Conservation (phyloP, 495 filamentous ascomycete genomes). For the Aspergillus sclerotiicarbonarius region DNA sequence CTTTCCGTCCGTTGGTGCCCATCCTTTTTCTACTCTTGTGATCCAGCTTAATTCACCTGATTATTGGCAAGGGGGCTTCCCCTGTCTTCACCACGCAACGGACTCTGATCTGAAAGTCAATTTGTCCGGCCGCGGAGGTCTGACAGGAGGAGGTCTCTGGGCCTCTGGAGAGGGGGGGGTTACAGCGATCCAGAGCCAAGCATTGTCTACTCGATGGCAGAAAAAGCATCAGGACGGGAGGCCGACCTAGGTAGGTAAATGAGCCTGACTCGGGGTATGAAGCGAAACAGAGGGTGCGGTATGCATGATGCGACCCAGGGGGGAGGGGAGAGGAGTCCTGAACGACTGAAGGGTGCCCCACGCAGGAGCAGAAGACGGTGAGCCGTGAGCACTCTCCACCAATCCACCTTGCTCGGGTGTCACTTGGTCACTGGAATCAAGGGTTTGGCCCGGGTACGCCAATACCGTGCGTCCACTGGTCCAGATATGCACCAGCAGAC, state of each 20-base stretch:
- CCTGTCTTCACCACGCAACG: neutral
- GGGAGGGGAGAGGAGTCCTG: neutral
- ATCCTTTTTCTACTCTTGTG: conserved; percentile 3
- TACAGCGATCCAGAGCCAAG: neutral
- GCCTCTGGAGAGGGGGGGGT: neutral
- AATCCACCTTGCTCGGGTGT: conserved; percentile 3
- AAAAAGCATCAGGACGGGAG: neutral
- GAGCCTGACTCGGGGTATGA: conserved; percentile 1
- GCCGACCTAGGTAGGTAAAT: neutral
- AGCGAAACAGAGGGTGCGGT: conserved; percentile 3
- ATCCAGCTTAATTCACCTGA: conserved; percentile 6
- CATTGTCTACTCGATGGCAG: neutral
- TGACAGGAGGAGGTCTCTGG: no score
- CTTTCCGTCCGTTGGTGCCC: conserved; percentile 15
- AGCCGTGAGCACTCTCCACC: conserved; percentile 2
- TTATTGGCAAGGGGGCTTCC: conserved; percentile 13
- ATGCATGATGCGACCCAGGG: conserved; percentile 16
- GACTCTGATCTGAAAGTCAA: neutral
- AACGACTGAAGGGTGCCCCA: conserved; percentile 8
- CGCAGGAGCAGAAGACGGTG: conserved; percentile 19
- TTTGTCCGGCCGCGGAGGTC: neutral
- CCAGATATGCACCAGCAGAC: conserved; percentile 7
- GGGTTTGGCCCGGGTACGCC: conserved; percentile 11
- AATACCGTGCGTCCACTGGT: conserved; percentile 1
- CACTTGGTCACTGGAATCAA: conserved; percentile 14